Evolutionary conservation across 768 basidiomycete genomes (phyloP).

Genomic region (Butyriboletus loyo): DNA sequence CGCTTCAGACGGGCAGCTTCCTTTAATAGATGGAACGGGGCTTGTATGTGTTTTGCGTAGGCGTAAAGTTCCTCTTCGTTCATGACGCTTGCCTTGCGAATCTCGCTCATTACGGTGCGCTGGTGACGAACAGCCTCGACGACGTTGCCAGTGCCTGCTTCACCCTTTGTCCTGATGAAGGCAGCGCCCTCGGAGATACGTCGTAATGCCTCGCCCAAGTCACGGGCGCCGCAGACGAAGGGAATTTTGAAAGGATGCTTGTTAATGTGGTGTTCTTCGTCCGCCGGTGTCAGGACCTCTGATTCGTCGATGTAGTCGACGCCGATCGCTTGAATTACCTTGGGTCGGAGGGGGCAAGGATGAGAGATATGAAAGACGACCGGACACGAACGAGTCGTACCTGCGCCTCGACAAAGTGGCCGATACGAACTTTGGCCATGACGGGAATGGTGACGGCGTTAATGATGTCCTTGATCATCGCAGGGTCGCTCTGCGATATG

Average conservation of each 20-base stretch:
- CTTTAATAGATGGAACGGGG: slow-evolving; percentile 93
- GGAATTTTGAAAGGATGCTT: slow-evolving; percentile 95
- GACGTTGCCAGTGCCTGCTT: slow-evolving; percentile 86
- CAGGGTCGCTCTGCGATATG: slow-evolving; percentile 72
- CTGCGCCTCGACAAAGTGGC: slow-evolving; percentile 97
- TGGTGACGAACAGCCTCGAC: slow-evolving; percentile 94
- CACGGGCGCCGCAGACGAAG: slow-evolving; percentile 93
- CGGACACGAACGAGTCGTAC: slow-evolving; percentile 34
- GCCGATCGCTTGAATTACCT: slow-evolving; percentile 93
- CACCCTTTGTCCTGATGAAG: slow-evolving; percentile 97
- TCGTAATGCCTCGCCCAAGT: slow-evolving; percentile 93
- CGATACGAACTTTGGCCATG: slow-evolving; percentile 95
- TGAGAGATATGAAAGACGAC: not conserved
- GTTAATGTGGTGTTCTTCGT: slow-evolving; percentile 95
- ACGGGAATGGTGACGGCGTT: slow-evolving; percentile 95
- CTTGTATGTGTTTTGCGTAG: slow-evolving; percentile 88
- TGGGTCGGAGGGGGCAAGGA: slow-evolving; percentile 25
- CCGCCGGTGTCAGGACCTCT: slow-evolving; percentile 93
- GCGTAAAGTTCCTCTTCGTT: slow-evolving; percentile 92
- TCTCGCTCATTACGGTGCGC: slow-evolving; percentile 78
- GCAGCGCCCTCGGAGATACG: slow-evolving; percentile 97
- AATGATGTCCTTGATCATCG: slow-evolving; percentile 95
- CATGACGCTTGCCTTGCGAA: slow-evolving; percentile 84
- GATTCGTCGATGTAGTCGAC: slow-evolving; percentile 97
- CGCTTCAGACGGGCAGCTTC: slow-evolving; percentile 92